Conservation (phyloP, 805 yeast species). For the Wickerhamomyces hampshirensis region DNA sequence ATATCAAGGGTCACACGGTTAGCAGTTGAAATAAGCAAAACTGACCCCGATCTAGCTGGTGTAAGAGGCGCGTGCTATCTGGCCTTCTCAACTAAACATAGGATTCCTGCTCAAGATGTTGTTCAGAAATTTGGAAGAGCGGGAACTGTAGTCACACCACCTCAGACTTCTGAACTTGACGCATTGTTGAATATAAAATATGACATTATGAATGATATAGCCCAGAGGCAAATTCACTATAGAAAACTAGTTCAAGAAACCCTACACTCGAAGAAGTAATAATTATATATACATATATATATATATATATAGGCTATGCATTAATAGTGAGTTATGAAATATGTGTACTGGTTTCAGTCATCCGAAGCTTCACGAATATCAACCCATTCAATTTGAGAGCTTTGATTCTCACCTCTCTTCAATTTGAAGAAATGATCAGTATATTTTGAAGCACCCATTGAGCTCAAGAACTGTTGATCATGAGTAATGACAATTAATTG, state of each 20-base stretch:
- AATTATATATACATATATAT: background rate
- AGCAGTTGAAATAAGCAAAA: slow-evolving; percentile 16
- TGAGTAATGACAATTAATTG: slow-evolving; percentile 95
- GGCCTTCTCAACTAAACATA: slow-evolving; percentile 12
- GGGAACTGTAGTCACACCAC: background rate
- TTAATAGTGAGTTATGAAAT: no score
- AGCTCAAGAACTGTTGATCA: slow-evolving; percentile 83
- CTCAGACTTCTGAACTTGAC: slow-evolving; percentile 2
- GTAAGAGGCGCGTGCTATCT: slow-evolving; percentile 26
- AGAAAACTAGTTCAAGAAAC: slow-evolving; percentile 10
- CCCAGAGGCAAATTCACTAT: slow-evolving; percentile 29
- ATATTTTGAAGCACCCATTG: slow-evolving; percentile 80
- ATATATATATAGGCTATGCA: background rate
- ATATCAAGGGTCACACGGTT: slow-evolving; percentile 24
- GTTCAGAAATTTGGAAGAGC: slow-evolving; percentile 8
- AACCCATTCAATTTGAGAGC: slow-evolving; percentile 65
- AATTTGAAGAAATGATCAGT: slow-evolving; percentile 85
- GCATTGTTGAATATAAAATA: slow-evolving; percentile 23
- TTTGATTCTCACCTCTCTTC: slow-evolving; percentile 74
- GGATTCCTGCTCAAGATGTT: slow-evolving; percentile 10
- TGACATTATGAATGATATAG: slow-evolving; percentile 31
- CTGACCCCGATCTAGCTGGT: slow-evolving; percentile 23
- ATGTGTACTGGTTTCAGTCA: background rate
- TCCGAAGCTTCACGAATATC: slow-evolving; percentile 34
- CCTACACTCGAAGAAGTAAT: slow-evolving; percentile 14